Conservation (phyloP, 306 rosid genomes). For the Gastrolobium bilobum region DNA sequence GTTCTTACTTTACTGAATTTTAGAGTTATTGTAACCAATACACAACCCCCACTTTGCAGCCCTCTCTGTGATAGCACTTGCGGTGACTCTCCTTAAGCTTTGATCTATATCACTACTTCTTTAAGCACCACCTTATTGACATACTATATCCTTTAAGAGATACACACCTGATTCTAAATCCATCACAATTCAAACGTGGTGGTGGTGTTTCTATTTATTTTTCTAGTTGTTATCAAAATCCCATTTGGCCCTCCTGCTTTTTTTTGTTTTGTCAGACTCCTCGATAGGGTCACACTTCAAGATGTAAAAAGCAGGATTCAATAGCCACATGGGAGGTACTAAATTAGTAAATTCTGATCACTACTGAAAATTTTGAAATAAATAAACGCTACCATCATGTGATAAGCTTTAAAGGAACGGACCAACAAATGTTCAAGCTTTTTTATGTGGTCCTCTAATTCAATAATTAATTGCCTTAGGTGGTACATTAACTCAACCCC, state of each 20-base stretch:
- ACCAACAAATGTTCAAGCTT: conserved; percentile 41
- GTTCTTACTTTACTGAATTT: no score
- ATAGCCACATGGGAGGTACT: conserved; percentile 50
- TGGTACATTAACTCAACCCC: conserved; percentile 5
- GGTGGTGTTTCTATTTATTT: background rate
- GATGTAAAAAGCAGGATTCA: conserved; percentile 42
- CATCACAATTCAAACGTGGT: no score
- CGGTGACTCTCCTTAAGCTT: no score
- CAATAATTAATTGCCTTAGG: conserved; percentile 34
- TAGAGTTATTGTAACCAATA: no score
- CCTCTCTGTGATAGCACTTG: no score
- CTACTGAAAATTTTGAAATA: conserved; percentile 28
- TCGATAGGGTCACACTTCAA: conserved; percentile 23
- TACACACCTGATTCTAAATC: no score
- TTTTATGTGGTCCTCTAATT: conserved; percentile 44
- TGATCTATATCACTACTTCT: no score
- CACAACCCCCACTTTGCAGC: no score
- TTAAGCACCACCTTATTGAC: no score
- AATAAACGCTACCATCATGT: conserved; percentile 43
- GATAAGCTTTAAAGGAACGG: conserved; percentile 43
- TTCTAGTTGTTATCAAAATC: background rate
- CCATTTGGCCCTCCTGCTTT: conserved; percentile 2
- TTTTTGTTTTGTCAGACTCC: conserved; percentile 36
- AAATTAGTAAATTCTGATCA: conserved; percentile 50
- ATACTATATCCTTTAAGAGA: no score